Base-by-base conservation (phyloP, 345 rosid genomes). In the Acer saccharum region DNA sequence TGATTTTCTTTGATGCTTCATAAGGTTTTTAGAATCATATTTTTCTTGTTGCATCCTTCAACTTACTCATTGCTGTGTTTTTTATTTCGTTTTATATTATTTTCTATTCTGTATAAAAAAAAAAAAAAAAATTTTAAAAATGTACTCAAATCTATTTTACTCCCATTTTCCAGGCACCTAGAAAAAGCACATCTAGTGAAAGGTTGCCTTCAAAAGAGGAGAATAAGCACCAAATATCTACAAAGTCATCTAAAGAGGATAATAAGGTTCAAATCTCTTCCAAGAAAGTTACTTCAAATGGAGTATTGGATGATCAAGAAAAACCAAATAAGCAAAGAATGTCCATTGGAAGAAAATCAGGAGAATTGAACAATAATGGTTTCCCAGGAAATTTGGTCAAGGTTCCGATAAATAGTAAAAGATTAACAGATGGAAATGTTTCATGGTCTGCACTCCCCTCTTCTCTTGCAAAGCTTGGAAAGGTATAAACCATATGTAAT, bases 381-480 rank as follows among this genome's bases (percentile, higher is more conserved):
- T 81, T 88, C 32, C 93, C 94, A 14, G 93, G 88, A 67, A 90
- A 86, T 82, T 81, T 94, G 85, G 94, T 94, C 75, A 94, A 88
- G 90, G 84, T 94, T 73, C 81, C 97, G n/a, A 72, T 90, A 55
- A 92, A 79, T 74, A 78, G 91, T 82, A 86, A 83, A 88, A 87
- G 85, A 85, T 76, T 90, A 81, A 90, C 90, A 10, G 92, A 92
- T 68, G 90, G 88, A 73, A 88, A 75, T 83, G 81, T 92, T 82
- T 82, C 94, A 50, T 94, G 99, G 98, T 66, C 71, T 81, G 82
- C 94, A 6, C 95, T 94, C 25, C 95, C 99, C 35, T 84, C 93
- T 27, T 90, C 98, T 71, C 91, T 96, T 83, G 84, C 95, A 25
- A 90, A 83, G 87, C 92, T 94, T 44, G 99, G 99, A 78, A 95